Conservation (phyloP, 352 stramenopile species). For the Globisporangium cylindrosporum region DNA sequence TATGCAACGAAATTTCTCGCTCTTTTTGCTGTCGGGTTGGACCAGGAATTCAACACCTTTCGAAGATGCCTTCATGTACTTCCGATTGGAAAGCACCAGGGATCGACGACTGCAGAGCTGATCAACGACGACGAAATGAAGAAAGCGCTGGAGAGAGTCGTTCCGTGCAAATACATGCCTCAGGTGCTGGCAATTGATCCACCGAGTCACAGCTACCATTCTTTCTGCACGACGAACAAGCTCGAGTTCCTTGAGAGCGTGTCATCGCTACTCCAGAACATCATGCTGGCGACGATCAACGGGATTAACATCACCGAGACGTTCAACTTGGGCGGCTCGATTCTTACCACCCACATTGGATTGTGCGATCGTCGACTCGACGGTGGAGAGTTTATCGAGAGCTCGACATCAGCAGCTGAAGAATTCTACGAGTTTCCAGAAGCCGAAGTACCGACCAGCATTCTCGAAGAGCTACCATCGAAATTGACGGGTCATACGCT, state of each 20-base stretch:
- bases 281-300: conserved; percentile 67
- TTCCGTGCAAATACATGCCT: conserved; percentile 42
- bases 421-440: conserved; percentile 23
- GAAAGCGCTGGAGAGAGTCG: conserved; percentile 35
- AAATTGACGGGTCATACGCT: conserved; percentile 65
- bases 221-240: conserved; percentile 39
- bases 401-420: conserved; percentile 20
- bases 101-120: conserved; percentile 23
- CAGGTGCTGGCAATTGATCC: conserved; percentile 50
- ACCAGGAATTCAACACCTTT: conserved; percentile 66
- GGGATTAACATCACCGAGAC: conserved; percentile 30
- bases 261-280: conserved; percentile 50
- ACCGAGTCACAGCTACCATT: conserved; percentile 32
- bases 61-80: conserved; percentile 58
- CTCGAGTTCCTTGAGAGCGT: conserved; percentile 58
- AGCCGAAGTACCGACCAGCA: conserved; percentile 32
- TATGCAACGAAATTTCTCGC: conserved; percentile 27
- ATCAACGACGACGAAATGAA: conserved; percentile 32
- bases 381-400: conserved; percentile 39
- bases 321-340: conserved; percentile 27
- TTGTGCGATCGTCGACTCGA: conserved; percentile 35
- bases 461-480: conserved; percentile 58
- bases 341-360: conserved; percentile 17
- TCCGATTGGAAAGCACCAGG: conserved; percentile 20
- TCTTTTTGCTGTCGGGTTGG: conserved; percentile 56